Percentiles rank a stretch among this genome's conserved stretches.
Conservation (phyloP, 2,329 filamentous ascomycete genomes). For the Xylaria digitata region DNA sequence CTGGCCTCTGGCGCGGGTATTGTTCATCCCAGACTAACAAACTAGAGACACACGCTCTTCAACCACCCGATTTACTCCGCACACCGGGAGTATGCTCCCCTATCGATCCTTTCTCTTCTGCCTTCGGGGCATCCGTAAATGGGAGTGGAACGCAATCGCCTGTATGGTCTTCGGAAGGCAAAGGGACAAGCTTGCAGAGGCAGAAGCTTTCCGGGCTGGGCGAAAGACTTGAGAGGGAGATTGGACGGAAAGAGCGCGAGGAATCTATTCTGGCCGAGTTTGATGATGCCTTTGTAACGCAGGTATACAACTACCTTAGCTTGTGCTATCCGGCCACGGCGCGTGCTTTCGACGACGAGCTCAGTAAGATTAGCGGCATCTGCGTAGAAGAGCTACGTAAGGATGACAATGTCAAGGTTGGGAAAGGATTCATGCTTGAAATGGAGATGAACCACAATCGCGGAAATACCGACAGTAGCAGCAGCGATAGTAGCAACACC, state of each 20-base stretch:
- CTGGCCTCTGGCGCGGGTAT: conserved; percentile 82
- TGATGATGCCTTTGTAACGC: conserved; percentile 85
- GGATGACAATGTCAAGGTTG: conserved; percentile 67
- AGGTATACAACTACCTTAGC: conserved; percentile 97
- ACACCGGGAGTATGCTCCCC: conserved; percentile 60
- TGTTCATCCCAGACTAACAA: conserved; percentile 60
- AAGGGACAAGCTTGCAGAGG: conserved; percentile 45
- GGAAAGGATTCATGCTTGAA: conserved; percentile 78
- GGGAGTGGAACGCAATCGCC: conserved; percentile 56
- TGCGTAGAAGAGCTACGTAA: conserved; percentile 75
- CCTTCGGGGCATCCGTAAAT: conserved; percentile 54
- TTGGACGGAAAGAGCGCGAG: conserved; percentile 61
- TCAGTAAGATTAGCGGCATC: conserved; percentile 82
- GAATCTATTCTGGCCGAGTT: conserved; percentile 75
- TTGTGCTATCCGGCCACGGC: conserved; percentile 91
- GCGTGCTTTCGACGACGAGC: conserved; percentile 83
- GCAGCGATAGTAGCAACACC: conserved; percentile 31
- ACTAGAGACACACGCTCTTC: conserved; percentile 56
- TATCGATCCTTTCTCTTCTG: conserved; percentile 57
- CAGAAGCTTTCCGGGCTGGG: conserved; percentile 65
- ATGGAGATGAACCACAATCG: conserved; percentile 53
- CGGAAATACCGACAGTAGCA: conserved; percentile 32
- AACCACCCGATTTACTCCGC: conserved; percentile 61
- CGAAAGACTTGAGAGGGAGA: conserved; percentile 62
- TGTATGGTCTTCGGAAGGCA: conserved; percentile 45